Base-by-base conservation (phyloP, 345 rosid species). In the Populus ilicifolia region DNA sequence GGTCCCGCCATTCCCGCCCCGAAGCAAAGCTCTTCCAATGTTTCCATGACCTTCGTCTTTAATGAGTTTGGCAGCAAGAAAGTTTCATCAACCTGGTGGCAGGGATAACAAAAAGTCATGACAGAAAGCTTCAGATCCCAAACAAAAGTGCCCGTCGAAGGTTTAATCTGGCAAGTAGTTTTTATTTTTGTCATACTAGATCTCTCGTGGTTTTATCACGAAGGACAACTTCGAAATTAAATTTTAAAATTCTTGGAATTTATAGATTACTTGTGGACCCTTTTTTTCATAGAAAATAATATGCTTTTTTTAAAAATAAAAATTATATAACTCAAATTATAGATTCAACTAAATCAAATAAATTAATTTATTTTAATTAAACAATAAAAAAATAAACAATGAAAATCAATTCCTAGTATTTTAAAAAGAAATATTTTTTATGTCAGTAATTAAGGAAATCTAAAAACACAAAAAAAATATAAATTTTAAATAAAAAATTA, bases 381-480 rank as follows among this genome's bases (percentile, higher is more conserved):
- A 2, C 0, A 30, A 2, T 2, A 2, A 30, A 30, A 30, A 27
- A 27, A 27, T 27, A 27, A 27, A 0, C 1, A 27, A 27, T 27
- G 27, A 27, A 27, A 27, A 27, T 27, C 27, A 27, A 27, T 27
- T 27, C 27, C 27, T 27, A 27, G 29, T 27, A 27, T 27, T 27
- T 27, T 27, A 0, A 27, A 27, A 27, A 27, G 1, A 27, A 33
- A 33, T 33, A 33, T 33, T 33, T 33, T 33, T 33, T 0, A 33
- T 0, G 4, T 33, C 0, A 33, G 5, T 0, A 33, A 4, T 2
- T 30, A 0, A 4, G 4, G 4, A 33, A 33, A 33, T 4, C 5
- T 0, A 33, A 33, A 33, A 33, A 33, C 4, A 3, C 0, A 33
- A 33, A 33, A 30, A 30, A 33, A 33, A 33, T 33, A 33, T 33